Evolutionary conservation across 192 early-diverging fungal species (phyloP), one percentile per base, ranked within the genome.

Genomic region (Umbelopsis sp.): DNA sequence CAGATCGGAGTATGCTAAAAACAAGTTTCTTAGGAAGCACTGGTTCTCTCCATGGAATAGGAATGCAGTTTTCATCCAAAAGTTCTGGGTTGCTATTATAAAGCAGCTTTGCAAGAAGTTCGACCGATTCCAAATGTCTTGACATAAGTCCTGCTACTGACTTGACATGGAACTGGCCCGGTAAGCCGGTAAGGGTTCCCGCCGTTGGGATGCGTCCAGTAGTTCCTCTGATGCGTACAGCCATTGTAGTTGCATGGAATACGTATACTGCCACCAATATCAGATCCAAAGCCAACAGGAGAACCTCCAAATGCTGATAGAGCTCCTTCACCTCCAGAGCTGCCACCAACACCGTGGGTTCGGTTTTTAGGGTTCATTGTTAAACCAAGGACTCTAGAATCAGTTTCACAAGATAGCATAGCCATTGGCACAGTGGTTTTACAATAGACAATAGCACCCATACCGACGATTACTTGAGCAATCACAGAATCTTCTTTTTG

Each of bases 211-310:
- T 47, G 10, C 66, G 66, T 10, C 45, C 43, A 67, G 17, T 41
- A 0, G 66, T 67, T 22, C 43, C 38, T 2, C 26, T 44, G 9
- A 67, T 20, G 26, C 66, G 45, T 67, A 67, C 1, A 47, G 3
- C 66, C 66, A 67, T 45, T 47, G 20, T 47, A 67, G 22, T 25
- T 31, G 24, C 41, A 4, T 43, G 66, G 66, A 24, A 47, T 45
- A 45, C 66, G 36, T 4, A 67, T 67, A 45, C 66, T 67, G 10
- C 66, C 66, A n/a, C 66, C 66, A 45, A 44, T 47, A 43, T 67
- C 66, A 14, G 66, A 44, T 17, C 66, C 66, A 44, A 67, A 14
- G 8, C 66, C 66, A 24, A 67, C 45, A 44, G 66, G 66, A 44
- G 43, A 45, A 17, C 66, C 66, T 14, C 45, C 38, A 31, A 67